Conservation (phyloP, 805 yeast species). For the Wilhelminamyces savonicus region DNA sequence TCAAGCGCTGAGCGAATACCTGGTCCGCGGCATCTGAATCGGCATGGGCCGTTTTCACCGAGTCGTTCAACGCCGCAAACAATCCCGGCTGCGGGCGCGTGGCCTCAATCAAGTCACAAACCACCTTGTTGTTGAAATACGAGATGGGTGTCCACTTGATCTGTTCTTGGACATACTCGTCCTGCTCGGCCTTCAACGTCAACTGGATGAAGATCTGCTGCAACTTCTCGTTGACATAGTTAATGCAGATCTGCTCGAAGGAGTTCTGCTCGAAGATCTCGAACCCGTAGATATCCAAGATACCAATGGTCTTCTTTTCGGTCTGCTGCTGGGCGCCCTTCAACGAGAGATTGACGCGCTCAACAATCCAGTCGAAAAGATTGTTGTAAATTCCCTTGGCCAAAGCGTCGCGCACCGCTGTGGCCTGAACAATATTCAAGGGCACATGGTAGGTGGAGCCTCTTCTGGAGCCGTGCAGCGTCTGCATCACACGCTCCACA, state of each 20-base stretch:
- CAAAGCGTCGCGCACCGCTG: constrained; percentile 89
- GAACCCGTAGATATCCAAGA: constrained; percentile 92
- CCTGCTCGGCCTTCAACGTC: constrained; percentile 95
- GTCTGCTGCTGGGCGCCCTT: constrained; percentile 35
- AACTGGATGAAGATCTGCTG: constrained; percentile 96
- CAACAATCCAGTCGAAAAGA: constrained; percentile 94
- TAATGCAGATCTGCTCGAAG: constrained; percentile 92
- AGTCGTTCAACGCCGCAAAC: constrained; percentile 93
- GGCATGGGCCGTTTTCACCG: constrained; percentile 97
- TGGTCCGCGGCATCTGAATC: constrained; percentile 96
- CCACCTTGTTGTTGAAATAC: constrained; percentile 92
- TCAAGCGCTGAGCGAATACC: constrained; percentile 86
- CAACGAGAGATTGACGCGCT: constrained; percentile 77
- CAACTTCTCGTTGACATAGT: constrained; percentile 90
- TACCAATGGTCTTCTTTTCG: constrained; percentile 71
- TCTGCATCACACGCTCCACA: constrained; percentile 79
- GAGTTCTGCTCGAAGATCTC: constrained; percentile 94
- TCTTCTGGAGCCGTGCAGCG: constrained; percentile 81
- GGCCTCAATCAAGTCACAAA: constrained; percentile 92
- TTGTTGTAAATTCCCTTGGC: constrained; percentile 93
- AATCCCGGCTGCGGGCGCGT: constrained; percentile 88
- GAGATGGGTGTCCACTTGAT: constrained; percentile 97
- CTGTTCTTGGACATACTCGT: constrained; percentile 91
- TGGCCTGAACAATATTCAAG: constrained; percentile 84
- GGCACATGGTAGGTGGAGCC: constrained; percentile 96